Percentiles rank a stretch among this genome's conserved stretches.
phyloP scores from a whole-genome alignment of 345 rosid species.

The Psidium guajava region DNA sequence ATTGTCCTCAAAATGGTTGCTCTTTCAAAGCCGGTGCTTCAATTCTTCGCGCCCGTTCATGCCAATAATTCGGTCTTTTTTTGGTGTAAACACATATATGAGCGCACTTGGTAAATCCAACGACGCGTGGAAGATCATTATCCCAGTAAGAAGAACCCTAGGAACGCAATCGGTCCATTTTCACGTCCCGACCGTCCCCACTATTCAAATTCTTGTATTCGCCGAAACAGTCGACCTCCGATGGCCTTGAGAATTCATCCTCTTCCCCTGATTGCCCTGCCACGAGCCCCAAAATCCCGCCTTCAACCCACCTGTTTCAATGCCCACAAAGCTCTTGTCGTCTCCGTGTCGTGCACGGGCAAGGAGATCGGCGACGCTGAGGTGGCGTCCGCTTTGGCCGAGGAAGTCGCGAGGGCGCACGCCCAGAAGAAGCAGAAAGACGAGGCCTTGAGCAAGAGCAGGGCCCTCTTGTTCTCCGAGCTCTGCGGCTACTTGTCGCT shows the following conservation, averaged over 20 bases:
- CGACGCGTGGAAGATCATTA: no score
- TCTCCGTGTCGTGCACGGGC: not conserved
- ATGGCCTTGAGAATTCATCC: not conserved
- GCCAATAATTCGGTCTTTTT: no score
- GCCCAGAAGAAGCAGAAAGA: slow-evolving; percentile 32
- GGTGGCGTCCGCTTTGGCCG: slow-evolving; percentile 47
- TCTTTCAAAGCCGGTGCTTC: no score
- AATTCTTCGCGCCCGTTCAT: no score
- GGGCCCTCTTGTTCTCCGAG: slow-evolving; percentile 52
- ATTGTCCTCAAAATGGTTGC: no score
- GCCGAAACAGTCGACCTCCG: not conserved
- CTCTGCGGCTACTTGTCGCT: slow-evolving; percentile 30
- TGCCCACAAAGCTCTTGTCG: not conserved
- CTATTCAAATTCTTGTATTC: not conserved
- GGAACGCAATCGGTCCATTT: not conserved
- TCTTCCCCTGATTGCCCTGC: not conserved
- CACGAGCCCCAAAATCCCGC: not conserved
- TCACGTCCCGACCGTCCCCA: not conserved
- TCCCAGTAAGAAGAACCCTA: not conserved
- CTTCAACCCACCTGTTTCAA: not conserved
- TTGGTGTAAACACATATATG: no score
- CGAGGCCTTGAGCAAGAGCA: slow-evolving; percentile 78
- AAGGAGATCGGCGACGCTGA: not conserved
- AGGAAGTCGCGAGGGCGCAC: slow-evolving; percentile 41
- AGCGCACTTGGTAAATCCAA: no score